Evolutionary conservation across 140 eudicot genomes (phyloP), one percentile per base, ranked within the genome.

Genomic region (Stevia rebaudiana): DNA sequence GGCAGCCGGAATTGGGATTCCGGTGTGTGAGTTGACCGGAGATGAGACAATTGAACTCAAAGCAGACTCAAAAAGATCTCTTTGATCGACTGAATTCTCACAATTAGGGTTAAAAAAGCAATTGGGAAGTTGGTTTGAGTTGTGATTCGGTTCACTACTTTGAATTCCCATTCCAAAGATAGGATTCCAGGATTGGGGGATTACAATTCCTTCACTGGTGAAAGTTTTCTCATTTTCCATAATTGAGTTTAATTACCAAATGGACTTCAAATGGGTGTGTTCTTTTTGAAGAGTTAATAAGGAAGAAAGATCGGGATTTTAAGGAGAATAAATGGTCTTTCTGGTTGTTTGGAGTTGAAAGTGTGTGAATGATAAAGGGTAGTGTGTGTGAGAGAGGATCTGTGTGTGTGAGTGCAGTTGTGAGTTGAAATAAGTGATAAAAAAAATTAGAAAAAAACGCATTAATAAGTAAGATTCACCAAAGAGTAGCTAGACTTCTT

Each of bases 41-140:
- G 97, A 89, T 0, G 97, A 89, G 8, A 89, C 97, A 55, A 89
- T 81, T 23, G 97, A 89, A 76, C 95, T 89, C 73, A 89, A 68
- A 49, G 97, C 94, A 2, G 97, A 89, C 72, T 89, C 97, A 75
- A 89, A 89, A 59, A 94, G 85, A 63, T 89, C 95, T 49, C 70
- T 80, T 62, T 88, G 96, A 65, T 82, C 90, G 63, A 85, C 57
- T 55, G 94, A 74, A 71, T 65, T 75, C 0, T 85, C 91, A 86
- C 90, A 83, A 67, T 78, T 85, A 49, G 82, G 81, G 30, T 71
- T 76, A 61, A 78, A 77, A 24, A 80, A 83, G 60, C 79, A 78
- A 42, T 71, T 79, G 36, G 75, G 63, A 42, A 67, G 61, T 17
- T 78, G 87, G 37, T 75, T 78, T 13, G 81, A 59, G 33, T 49